A percentile compares a stretch with the other conserved stretches of the same genome.
These are phyloP conservation scores for Boletus rufocinnamomeus DNA, from an alignment of 768 basidiomycete species.

Conservation along the genomic window DNA sequence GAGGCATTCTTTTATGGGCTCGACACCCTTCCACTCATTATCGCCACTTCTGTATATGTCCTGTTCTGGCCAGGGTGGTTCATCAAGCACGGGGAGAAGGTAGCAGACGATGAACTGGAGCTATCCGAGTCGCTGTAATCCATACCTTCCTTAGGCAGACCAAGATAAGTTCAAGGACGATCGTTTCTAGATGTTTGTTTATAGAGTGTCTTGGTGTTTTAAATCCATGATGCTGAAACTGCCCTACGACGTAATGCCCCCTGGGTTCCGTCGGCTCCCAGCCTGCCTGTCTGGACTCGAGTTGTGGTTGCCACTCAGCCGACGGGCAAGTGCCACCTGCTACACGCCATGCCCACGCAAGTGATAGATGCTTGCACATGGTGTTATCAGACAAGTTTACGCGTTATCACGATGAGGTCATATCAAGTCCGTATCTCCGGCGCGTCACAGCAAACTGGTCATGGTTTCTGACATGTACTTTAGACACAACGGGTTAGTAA, in stretches of 20 bases:
- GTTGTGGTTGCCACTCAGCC: background rate
- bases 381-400: no score
- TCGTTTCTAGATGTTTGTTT: background rate
- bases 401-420: no score
- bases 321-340: background rate
- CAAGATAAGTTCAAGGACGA: background rate
- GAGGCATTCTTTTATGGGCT: constrained; percentile 68
- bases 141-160: background rate
- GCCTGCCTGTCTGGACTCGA: background rate
- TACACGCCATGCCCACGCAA: background rate
- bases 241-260: background rate
- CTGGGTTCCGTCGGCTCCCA: background rate
- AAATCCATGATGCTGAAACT: background rate
- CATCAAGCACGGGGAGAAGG: constrained; percentile 28
- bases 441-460: no score
- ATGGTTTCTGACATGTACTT: no score
- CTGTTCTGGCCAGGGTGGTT: constrained; percentile 68
- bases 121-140: constrained; percentile 30
- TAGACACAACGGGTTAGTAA: no score
- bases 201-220: background rate
- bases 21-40: constrained; percentile 64
- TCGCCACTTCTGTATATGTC: constrained; percentile 58
- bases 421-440: no score
- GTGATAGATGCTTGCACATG: no score
- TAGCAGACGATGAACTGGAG: background rate